phyloP scores from a whole-genome alignment of 2,329 filamentous ascomycete species.

The Oidium heveae region DNA sequence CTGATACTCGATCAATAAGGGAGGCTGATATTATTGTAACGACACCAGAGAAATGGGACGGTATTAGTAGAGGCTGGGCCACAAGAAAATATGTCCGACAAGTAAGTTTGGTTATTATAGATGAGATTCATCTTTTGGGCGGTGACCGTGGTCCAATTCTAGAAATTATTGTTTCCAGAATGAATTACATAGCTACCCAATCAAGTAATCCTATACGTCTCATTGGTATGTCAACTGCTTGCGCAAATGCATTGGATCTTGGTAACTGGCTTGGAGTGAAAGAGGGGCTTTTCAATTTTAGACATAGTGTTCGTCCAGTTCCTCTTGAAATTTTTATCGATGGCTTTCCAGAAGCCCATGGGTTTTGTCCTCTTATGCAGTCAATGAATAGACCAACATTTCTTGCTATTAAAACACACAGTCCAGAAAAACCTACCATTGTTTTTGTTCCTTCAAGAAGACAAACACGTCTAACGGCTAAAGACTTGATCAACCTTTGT shows the following conservation, averaged over 20 bases:
- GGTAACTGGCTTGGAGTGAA: constrained; percentile 96
- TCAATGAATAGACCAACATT: constrained; percentile 98
- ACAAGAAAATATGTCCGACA: constrained; percentile 88
- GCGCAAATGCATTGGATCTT: constrained; percentile 81
- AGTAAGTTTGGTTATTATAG: constrained; percentile 90
- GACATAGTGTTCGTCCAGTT: constrained; percentile 87
- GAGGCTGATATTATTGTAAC: constrained; percentile 96
- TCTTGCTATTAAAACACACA: constrained; percentile 86
- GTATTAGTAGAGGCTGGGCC: constrained; percentile 87
- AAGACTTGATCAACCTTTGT: constrained; percentile 89
- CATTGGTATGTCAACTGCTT: constrained; percentile 97
- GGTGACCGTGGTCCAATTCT: constrained; percentile 92
- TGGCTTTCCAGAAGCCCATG: constrained; percentile 81
- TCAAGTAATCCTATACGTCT: constrained; percentile 73
- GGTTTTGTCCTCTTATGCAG: constrained; percentile 95
- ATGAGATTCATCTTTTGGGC: constrained; percentile 93
- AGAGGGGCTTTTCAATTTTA: constrained; percentile 87
- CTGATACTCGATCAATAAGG: constrained; percentile 82
- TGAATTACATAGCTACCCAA: constrained; percentile 97
- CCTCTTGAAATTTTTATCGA: constrained; percentile 93
- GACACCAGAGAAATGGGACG: constrained; percentile 99
- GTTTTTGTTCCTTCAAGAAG: constrained; percentile 91
- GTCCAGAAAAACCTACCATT: constrained; percentile 88
- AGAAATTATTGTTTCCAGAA: constrained; percentile 79
- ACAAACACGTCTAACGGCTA: constrained; percentile 83